phyloP scores from a whole-genome alignment of 768 basidiomycete genomes.

The Tricholoma flavovirens region DNA sequence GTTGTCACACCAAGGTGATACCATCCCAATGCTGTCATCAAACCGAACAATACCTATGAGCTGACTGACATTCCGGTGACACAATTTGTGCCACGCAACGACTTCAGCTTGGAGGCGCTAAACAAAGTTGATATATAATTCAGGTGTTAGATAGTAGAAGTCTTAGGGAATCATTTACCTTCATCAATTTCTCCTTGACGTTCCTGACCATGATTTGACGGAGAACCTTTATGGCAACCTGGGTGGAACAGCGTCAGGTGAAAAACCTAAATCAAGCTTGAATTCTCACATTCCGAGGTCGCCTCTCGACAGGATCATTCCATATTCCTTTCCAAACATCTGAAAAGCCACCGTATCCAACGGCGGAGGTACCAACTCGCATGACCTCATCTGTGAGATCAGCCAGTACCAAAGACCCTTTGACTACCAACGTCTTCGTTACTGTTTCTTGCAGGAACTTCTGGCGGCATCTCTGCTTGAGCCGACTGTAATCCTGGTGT shows the following conservation, averaged over 20 bases:
- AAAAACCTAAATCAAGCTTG: constrained; percentile 1
- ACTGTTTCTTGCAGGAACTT: constrained; percentile 50
- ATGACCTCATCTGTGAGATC: constrained; percentile 54
- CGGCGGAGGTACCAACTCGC: constrained; percentile 39
- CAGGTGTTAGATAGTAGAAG: neutral
- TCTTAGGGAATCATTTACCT: constrained; percentile 32
- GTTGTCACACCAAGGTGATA: constrained; percentile 60
- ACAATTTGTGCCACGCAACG: constrained; percentile 51
- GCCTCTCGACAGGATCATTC: constrained; percentile 40
- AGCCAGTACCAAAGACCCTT: constrained; percentile 40
- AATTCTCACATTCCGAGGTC: constrained; percentile 25
- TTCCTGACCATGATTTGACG: constrained; percentile 46
- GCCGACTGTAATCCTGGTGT: constrained; percentile 46
- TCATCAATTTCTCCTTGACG: constrained; percentile 46
- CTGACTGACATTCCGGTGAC: constrained; percentile 49
- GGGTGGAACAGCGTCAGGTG: constrained; percentile 2
- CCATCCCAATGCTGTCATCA: constrained; percentile 51
- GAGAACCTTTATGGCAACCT: constrained; percentile 57
- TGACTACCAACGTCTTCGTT: constrained; percentile 49
- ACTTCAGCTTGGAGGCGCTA: constrained; percentile 55
- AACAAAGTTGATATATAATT: neutral
- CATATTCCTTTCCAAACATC: constrained; percentile 59
- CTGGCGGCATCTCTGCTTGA: constrained; percentile 53
- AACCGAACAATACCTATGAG: constrained; percentile 51
- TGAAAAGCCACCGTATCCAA: constrained; percentile 51